phyloP scores from a whole-genome alignment of 1,284 basidiomycete species.

The Pseudozyma tsukubaensis region DNA sequence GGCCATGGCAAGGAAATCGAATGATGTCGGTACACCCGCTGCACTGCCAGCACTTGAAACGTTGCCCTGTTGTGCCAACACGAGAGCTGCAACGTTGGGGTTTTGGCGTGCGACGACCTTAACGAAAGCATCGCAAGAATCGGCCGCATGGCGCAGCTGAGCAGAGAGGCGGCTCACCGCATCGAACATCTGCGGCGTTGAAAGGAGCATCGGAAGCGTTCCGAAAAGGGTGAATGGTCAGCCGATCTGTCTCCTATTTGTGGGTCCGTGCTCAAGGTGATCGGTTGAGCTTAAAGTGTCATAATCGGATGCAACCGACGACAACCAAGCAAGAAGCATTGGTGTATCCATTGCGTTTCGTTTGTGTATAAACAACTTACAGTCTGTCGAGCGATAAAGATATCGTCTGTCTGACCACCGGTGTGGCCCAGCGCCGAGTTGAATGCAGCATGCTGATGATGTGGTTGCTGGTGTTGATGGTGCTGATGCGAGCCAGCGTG shows the following conservation, averaged over 20 bases:
- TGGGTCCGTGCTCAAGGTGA: not conserved
- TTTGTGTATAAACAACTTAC: conserved; percentile 21
- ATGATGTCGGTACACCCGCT: conserved; percentile 34
- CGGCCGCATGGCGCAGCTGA: conserved; percentile 53
- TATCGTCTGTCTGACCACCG: conserved; percentile 45
- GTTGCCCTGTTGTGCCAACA: conserved; percentile 51
- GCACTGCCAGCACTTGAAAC: conserved; percentile 29
- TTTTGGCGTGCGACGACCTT: conserved; percentile 54
- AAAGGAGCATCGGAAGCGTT: not conserved
- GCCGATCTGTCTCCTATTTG: not conserved
- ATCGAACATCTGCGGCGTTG: conserved; percentile 47
- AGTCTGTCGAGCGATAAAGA: conserved; percentile 49
- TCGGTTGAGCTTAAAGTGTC: not conserved
- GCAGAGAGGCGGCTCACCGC: conserved; percentile 52
- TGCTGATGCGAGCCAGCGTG: conserved; percentile 50
- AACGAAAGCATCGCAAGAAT: conserved; percentile 55
- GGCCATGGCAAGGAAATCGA: conserved; percentile 50
- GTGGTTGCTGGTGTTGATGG: conserved; percentile 40
- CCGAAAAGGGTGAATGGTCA: no score
- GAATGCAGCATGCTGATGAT: conserved; percentile 47
- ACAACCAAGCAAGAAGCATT: not conserved
- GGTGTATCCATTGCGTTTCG: not conserved
- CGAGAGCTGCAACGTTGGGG: conserved; percentile 53
- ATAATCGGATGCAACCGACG: no score
- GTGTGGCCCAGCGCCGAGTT: conserved; percentile 44